These are phyloP conservation scores for Suhomyces terraborum DNA, from an alignment of 1,139 yeast species.

Conservation along the genomic window DNA sequence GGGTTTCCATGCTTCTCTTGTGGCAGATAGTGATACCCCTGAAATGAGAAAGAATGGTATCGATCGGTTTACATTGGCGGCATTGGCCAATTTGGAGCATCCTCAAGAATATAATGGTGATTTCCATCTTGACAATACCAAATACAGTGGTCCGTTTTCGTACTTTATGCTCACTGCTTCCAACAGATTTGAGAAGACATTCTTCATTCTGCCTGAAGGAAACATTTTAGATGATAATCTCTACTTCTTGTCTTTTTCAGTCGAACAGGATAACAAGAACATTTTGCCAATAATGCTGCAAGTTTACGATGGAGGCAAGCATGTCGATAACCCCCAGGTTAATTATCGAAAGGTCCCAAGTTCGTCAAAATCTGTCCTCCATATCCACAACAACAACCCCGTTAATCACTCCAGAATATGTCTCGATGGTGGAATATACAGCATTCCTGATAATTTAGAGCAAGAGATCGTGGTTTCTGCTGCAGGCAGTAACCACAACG, in stretches of 20 bases:
- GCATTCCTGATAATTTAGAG: conserved; percentile 30
- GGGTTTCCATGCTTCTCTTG: conserved; percentile 85
- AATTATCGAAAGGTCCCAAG: conserved; percentile 38
- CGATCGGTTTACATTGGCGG: conserved; percentile 72
- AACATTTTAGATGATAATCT: conserved; percentile 50
- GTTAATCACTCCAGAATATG: conserved; percentile 46
- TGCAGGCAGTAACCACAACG: conserved; percentile 25
- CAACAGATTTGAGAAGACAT: conserved; percentile 64
- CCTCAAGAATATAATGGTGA: conserved; percentile 55
- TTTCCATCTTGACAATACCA: conserved; percentile 20
- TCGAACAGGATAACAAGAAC: conserved; percentile 30
- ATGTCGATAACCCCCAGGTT: conserved; percentile 48
- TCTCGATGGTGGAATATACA: conserved; percentile 53
- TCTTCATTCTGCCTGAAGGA: conserved; percentile 74
- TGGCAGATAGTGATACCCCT: conserved; percentile 75
- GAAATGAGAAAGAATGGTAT: conserved; percentile 65
- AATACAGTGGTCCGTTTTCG: conserved; percentile 50
- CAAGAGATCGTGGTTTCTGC: conserved; percentile 21
- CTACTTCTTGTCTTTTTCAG: conserved; percentile 56
- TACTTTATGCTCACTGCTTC: conserved; percentile 69
- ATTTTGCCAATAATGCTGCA: conserved; percentile 59
- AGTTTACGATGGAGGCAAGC: conserved; percentile 61
- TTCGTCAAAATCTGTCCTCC: conserved; percentile 31
- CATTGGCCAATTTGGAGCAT: conserved; percentile 49
- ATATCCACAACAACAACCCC: conserved; percentile 21